Base-by-base conservation (phyloP, 768 basidiomycete species). In the Phlebiopsis gigantea region DNA sequence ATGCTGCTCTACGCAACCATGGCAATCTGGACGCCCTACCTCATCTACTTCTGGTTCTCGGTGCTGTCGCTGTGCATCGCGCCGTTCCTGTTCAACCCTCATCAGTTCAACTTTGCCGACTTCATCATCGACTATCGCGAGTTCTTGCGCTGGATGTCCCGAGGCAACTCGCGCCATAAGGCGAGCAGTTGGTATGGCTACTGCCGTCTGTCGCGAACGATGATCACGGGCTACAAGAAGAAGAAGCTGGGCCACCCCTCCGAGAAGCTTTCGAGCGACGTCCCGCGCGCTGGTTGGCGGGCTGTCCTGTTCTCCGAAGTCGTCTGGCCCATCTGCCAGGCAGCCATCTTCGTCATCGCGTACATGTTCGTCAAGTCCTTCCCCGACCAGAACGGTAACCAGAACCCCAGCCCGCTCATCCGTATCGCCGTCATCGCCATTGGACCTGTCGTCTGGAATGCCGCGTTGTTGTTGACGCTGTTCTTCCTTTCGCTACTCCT, bases 141-240 rank as follows among this genome's bases (percentile, higher is more conserved):
- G 69, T 98, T 95, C 78, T 72, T 99, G 47, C 86, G 97, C 47
- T 99, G 97, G 97, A 98, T 99, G 95, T 97, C 93, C 9, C 84
- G 97, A 56, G 97, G 97, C 56, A 99, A 98, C 73, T 97, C 97
- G 46, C 79, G 93, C 65, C 88, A 92, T 15, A 96, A 98, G 69
- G 89, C 91, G 49, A 98, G 96, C 74, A 95, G 92, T 62, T 99
- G 97, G 97, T 96, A 98, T 70, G 97, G 97, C 1, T 99, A 98
- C 73, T 99, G 97, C 70, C 92, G 97, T 64, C 82, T 98, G 57
- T 96, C 93, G 34, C 77, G 97, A 61, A 99, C 97, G 8, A 90
- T 91, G 84, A 97, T 98, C 63, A 98, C 97, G 17, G 97, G 97
- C 42, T 98, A 93, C 79, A 98, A 98, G 84, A 92, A 97, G 80